A percentile compares a stretch with the other conserved stretches of the same genome.
phyloP scores from a whole-genome alignment of 495 filamentous ascomycete genomes.

The Cryomyces antarcticus region DNA sequence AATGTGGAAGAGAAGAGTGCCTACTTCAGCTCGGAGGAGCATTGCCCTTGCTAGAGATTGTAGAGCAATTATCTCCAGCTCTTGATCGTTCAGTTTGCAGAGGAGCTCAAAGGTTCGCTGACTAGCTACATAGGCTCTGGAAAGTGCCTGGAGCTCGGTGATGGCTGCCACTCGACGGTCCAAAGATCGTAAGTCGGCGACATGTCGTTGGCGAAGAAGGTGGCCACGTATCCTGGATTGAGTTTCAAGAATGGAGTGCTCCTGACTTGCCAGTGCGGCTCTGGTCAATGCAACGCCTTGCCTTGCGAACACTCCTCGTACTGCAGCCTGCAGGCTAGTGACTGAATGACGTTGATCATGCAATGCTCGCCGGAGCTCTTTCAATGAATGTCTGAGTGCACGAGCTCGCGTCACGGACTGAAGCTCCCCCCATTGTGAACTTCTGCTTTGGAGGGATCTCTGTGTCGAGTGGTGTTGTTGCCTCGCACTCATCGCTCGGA shows the following conservation, averaged over 20 bases:
- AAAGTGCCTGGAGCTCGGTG: slow-evolving; percentile 45
- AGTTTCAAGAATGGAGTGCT: slow-evolving; percentile 15
- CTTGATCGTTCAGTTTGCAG: slow-evolving; percentile 35
- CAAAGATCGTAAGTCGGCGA: slow-evolving; percentile 34
- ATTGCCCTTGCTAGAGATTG: slow-evolving; percentile 64
- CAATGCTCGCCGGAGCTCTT: slow-evolving; percentile 17
- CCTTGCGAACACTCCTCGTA: slow-evolving; percentile 23
- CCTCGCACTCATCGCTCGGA: slow-evolving; percentile 6
- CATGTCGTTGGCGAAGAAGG: slow-evolving; percentile 23
- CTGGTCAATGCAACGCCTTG: slow-evolving; percentile 18
- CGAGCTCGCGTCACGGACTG: slow-evolving; percentile 7
- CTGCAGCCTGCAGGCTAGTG: slow-evolving; percentile 25
- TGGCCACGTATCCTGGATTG: slow-evolving; percentile 15
- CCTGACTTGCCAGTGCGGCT: slow-evolving; percentile 17
- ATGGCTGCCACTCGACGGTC: slow-evolving; percentile 35
- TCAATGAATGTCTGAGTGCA: slow-evolving; percentile 5
- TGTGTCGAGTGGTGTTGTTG: not conserved
- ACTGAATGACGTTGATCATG: slow-evolving; percentile 12
- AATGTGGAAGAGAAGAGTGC: slow-evolving; percentile 46
- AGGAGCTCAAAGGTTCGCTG: slow-evolving; percentile 29
- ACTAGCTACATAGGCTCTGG: slow-evolving; percentile 41
- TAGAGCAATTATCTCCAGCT: slow-evolving; percentile 36
- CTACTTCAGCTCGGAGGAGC: slow-evolving; percentile 51
- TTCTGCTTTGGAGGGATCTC: not conserved
- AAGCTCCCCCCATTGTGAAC: not conserved